Conservation (phyloP, 2,329 filamentous ascomycete genomes). For the Falciphora oryzae region DNA sequence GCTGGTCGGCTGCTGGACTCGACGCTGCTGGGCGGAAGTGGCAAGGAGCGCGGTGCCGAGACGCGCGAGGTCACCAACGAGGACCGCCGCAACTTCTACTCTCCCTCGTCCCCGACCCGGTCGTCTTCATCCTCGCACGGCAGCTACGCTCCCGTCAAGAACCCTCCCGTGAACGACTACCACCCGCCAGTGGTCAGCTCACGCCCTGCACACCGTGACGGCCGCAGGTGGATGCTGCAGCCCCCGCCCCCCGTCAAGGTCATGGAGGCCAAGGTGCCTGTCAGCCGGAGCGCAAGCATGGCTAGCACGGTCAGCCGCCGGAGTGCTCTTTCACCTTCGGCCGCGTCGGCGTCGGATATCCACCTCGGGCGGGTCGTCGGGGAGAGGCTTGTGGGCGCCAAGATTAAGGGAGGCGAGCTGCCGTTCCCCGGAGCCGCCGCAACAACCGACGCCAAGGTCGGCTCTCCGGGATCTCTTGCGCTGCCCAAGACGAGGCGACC, state of each 20-base stretch:
- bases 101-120: neutral
- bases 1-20: slow-evolving; percentile 49
- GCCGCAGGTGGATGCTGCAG: slow-evolving; percentile 86
- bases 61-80: slow-evolving; percentile 34
- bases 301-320: slow-evolving; percentile 42
- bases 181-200: slow-evolving; percentile 80
- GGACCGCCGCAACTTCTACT: slow-evolving; percentile 53
- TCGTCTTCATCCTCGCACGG: slow-evolving; percentile 20
- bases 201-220: slow-evolving; percentile 61
- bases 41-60: slow-evolving; percentile 39
- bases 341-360: neutral
- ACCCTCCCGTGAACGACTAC: slow-evolving; percentile 77
- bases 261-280: slow-evolving; percentile 80
- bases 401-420: slow-evolving; percentile 36
- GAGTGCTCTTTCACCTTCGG: slow-evolving; percentile 20
- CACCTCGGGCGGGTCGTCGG: slow-evolving; percentile 33
- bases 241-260: slow-evolving; percentile 84
- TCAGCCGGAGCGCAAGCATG: slow-evolving; percentile 56
- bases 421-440: slow-evolving; percentile 13
- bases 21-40: slow-evolving; percentile 30
- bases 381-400: slow-evolving; percentile 41
- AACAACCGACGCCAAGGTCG: neutral
- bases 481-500: slow-evolving; percentile 13
- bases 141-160: slow-evolving; percentile 36
- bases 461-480: slow-evolving; percentile 3